These are phyloP conservation scores for Ophiognomonia clavigignenti-juglandacearum DNA, from an alignment of 2,329 filamentous ascomycete genomes.

Conservation along the genomic window DNA sequence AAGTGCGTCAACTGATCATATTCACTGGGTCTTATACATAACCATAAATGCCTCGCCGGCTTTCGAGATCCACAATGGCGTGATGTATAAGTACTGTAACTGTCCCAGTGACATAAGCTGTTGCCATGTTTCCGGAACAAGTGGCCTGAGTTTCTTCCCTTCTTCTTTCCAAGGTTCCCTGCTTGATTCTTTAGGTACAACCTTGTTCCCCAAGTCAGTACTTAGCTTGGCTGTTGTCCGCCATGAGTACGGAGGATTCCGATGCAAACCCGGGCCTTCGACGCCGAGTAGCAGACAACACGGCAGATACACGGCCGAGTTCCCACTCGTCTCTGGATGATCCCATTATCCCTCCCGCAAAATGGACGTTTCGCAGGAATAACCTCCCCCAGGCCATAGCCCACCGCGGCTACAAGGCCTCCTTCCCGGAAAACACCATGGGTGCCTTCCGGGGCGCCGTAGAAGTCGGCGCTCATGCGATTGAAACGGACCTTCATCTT, in stretches of 20 bases:
- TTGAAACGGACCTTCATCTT: constrained; percentile 87
- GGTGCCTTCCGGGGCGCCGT: constrained; percentile 71
- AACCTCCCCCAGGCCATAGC: constrained; percentile 66
- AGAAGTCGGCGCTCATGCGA: constrained; percentile 67
- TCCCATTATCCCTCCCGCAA: constrained; percentile 8
- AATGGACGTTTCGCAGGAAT: constrained; percentile 10
- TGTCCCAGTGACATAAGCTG: no score
- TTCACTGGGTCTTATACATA: no score
- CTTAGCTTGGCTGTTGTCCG: background rate
- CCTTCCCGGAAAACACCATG: constrained; percentile 83
- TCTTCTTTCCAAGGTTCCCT: no score
- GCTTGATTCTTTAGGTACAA: no score
- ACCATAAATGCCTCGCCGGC: no score
- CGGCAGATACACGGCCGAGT: background rate
- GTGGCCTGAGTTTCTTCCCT: no score
- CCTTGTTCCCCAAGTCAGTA: no score
- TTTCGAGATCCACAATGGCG: no score
- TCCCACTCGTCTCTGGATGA: background rate
- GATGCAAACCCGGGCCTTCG: background rate
- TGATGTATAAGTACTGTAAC: no score
- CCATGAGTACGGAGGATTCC: background rate
- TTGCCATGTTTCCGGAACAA: no score
- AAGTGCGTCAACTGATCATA: no score
- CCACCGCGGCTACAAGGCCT: constrained; percentile 73
- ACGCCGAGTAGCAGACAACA: background rate